Conservation (phyloP, 345 rosid genomes). For the Eucalyptus cloeziana region DNA sequence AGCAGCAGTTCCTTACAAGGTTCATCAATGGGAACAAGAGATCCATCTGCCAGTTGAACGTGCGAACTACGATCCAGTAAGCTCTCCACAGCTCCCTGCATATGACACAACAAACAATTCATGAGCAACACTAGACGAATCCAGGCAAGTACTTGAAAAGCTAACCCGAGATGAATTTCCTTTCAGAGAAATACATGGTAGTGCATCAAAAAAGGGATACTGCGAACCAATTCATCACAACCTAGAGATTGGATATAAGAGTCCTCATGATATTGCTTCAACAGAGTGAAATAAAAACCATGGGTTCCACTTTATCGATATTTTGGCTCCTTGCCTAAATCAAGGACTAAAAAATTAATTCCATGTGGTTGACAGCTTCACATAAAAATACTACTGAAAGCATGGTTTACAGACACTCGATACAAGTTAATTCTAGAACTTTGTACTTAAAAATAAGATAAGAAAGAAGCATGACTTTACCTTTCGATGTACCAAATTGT, state of each 20-base stretch:
- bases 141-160: not conserved
- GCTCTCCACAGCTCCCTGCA: conserved; percentile 91
- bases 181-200: not conserved
- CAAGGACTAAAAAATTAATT: not conserved
- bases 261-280: not conserved
- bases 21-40: conserved; percentile 60
- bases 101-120: not conserved
- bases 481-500: not conserved
- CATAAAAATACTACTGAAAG: not conserved
- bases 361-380: not conserved
- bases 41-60: conserved; percentile 85
- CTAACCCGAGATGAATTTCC: not conserved
- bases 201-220: not conserved
- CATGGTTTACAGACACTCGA: not conserved
- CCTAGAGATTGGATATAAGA: not conserved
- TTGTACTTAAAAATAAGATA: not conserved
- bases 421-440: not conserved
- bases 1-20: conserved; percentile 55
- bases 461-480: not conserved
- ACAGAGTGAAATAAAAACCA: not conserved
- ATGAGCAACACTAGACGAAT: not conserved
- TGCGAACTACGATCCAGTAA: conserved; percentile 67
- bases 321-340: not conserved
- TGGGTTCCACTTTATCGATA: not conserved
- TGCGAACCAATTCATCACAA: not conserved